A percentile compares a stretch with the other conserved stretches of the same genome.
Conservation (phyloP, 2,329 filamentous ascomycete genomes). For the Ascochyta viciae-villosae region DNA sequence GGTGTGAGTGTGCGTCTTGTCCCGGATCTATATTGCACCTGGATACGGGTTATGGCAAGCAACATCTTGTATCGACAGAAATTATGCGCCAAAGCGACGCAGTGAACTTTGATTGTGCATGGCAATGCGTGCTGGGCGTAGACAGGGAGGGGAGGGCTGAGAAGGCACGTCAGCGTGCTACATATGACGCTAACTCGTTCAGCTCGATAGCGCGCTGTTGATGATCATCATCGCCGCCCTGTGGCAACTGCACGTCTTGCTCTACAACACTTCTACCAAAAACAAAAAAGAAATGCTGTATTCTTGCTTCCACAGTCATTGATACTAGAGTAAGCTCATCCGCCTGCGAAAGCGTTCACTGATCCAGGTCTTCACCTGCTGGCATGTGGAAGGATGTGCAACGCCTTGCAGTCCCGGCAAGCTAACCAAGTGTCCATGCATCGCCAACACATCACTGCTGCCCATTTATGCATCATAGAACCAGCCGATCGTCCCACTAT, state of each 20-base stretch:
- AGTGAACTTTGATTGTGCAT: background rate
- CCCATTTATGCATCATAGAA: background rate
- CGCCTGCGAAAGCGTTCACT: background rate
- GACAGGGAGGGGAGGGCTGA: background rate
- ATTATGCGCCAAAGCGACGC: background rate
- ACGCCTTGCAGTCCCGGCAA: background rate
- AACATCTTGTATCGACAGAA: background rate
- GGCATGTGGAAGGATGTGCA: background rate
- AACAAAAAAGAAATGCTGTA: too few species aligned
- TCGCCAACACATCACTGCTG: constrained; percentile 8
- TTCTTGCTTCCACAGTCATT: too few species aligned
- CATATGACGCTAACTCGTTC: background rate
- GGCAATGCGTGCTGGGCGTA: background rate
- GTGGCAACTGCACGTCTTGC: background rate
- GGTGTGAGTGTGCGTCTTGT: background rate
- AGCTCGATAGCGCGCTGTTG: background rate
- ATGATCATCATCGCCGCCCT: background rate
- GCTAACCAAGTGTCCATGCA: constrained; percentile 8
- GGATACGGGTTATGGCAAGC: too few species aligned
- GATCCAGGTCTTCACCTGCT: background rate
- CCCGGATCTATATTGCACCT: background rate
- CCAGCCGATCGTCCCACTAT: background rate
- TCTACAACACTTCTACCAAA: background rate
- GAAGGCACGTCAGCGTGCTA: background rate
- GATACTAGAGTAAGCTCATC: too few species aligned